Evolutionary conservation across 108 stramenopile species (phyloP).

Genomic region (Cyclotella kingstonii): DNA sequence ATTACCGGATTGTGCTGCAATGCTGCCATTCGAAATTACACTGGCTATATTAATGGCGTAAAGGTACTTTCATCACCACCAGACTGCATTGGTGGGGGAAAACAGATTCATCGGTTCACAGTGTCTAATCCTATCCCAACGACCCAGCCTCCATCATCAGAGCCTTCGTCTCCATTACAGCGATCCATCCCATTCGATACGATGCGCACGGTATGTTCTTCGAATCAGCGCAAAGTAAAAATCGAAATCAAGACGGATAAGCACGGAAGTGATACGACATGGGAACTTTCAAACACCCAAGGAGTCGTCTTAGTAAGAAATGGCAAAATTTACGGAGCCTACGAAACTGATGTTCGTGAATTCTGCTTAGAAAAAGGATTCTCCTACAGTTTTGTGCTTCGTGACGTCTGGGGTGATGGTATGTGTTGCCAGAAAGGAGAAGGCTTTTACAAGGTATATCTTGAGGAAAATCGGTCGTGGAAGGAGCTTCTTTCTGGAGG

Average conservation of each 20-base stretch:
- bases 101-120: background rate
- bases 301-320: slow-evolving; percentile 5
- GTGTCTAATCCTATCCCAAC: background rate
- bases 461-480: too few relatives aligned
- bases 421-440: slow-evolving; percentile 21
- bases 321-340: slow-evolving; percentile 4
- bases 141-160: background rate
- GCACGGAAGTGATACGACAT: slow-evolving; percentile 7
- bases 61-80: background rate
- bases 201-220: too few relatives aligned
- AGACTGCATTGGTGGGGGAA: background rate
- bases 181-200: too few relatives aligned
- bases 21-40: background rate
- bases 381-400: slow-evolving; percentile 15
- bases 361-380: slow-evolving; percentile 12
- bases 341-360: slow-evolving; percentile 2
- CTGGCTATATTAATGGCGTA: background rate
- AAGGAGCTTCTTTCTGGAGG: too few relatives aligned
- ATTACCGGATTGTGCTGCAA: background rate
- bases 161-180: background rate
- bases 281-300: slow-evolving; percentile 8
- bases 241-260: slow-evolving; percentile 17
- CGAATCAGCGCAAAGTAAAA: slow-evolving; percentile 12
- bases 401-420: slow-evolving; percentile 13
- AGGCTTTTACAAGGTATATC: slow-evolving; percentile 21